Conservation (phyloP, 345 rosid genomes). For the Gossypium herbaceum region DNA sequence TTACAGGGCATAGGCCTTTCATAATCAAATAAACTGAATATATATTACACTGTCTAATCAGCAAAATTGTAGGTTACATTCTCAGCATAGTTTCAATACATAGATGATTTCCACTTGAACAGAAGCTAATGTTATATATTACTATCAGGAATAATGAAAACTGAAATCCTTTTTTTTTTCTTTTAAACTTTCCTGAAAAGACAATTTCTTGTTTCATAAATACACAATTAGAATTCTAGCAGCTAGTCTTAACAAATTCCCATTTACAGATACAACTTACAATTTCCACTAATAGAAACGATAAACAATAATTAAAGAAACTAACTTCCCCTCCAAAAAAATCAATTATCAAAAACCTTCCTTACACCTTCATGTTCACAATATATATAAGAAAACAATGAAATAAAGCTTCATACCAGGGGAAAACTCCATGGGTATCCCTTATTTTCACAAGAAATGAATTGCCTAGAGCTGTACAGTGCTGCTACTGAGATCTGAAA, state of each 20-base stretch:
- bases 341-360: not conserved
- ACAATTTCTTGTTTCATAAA: not conserved
- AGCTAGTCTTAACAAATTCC: not conserved
- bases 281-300: not conserved
- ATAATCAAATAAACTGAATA: not conserved
- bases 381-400: not conserved
- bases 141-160: not conserved
- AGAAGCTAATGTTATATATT: not conserved
- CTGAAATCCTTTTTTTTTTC: not conserved
- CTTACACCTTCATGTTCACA: not conserved
- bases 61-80: not conserved
- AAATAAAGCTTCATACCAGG: conserved; percentile 3
- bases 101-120: not conserved
- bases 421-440: conserved; percentile 3
- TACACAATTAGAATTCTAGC: not conserved
- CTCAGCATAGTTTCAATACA: not conserved
- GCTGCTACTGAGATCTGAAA: not conserved
- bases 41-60: not conserved
- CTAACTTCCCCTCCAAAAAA: no score
- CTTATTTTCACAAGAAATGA: not conserved
- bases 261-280: not conserved
- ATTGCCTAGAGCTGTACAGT: no score
- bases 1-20: not conserved
- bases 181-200: not conserved
- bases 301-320: no score